Base-by-base conservation (phyloP, 306 rosid species). In the Cicer yamashitae region DNA sequence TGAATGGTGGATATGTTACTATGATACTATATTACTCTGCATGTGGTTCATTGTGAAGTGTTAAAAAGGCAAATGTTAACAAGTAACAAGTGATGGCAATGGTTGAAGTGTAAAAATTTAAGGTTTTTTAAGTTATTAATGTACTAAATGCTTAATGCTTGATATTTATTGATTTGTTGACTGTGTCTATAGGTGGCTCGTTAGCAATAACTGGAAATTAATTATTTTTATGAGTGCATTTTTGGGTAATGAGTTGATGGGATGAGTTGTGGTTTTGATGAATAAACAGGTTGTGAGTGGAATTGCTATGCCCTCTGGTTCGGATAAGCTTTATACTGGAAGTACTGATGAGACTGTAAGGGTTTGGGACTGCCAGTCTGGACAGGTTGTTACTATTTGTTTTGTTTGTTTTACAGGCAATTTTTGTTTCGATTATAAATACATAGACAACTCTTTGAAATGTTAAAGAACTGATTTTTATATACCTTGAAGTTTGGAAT, bases 351-450 rank as follows among this genome's bases (percentile, higher is more conserved):
- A 90, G 88, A 81, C 96, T 7, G 91, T 89, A 14, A 83, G 96
- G 80, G 83, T 90, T 43, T 96, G 99, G 99, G 98, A 92, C 78
- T 96, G 99, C 85, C 91, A 88, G 60, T 88, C 99, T 63, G 99
- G 98, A 72, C 86, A 92, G 99, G 99, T 96, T 73, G 76, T 78
- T 82, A 47, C 60, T 52, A 10, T 10, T n/a, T 74, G 59, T 50
- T 54, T 13, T 46, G 41, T 8, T 61, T 62, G 39, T 18, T 57
- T 20, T 45, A 34, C 45, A 43, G 40, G 51, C 17, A 25, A 13
- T 43, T 74, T 40, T 64, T 30, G 30, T 30, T 62, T 78, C 45
- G n/a, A 60, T 52, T 62, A 59, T 25, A 14, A 41, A 30, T 76
- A 14, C 17, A 7, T 17, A 6, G 39, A 10, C 17, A 40, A 40